Evolutionary conservation across 2,329 filamentous ascomycete genomes (phyloP).

Genomic region (Pseudopyricularia cyperi): DNA sequence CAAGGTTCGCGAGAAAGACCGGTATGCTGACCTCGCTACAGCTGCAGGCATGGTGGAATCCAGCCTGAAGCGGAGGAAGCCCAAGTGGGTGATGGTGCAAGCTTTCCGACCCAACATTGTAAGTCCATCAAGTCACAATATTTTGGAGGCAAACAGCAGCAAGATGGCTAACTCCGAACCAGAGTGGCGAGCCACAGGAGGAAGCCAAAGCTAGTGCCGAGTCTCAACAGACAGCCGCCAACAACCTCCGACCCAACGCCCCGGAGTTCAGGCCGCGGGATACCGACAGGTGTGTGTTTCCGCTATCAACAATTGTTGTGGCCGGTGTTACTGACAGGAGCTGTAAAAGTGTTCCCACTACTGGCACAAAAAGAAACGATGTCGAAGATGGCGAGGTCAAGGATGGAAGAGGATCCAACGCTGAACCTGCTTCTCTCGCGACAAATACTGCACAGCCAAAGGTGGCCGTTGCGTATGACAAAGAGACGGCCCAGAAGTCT

Average conservation of each 20-base stretch:
- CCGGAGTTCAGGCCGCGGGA: slow-evolving; percentile 48
- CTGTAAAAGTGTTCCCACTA: neutral
- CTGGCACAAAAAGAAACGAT: neutral
- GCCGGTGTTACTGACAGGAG: neutral
- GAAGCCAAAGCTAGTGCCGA: slow-evolving; percentile 7
- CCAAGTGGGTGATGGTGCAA: slow-evolving; percentile 61
- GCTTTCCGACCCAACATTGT: slow-evolving; percentile 57
- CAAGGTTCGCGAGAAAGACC: slow-evolving; percentile 45
- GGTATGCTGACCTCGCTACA: slow-evolving; percentile 62
- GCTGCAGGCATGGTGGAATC: slow-evolving; percentile 60
- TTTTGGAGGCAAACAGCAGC: neutral
- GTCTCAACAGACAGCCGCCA: slow-evolving; percentile 8
- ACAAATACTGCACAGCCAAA: slow-evolving; percentile 10
- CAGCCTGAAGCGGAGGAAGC: slow-evolving; percentile 52
- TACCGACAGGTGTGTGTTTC: slow-evolving; percentile 10
- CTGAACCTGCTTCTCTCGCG: slow-evolving; percentile 6
- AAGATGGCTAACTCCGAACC: neutral
- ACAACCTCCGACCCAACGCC: slow-evolving; percentile 41
- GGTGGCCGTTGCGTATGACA: slow-evolving; percentile 7
- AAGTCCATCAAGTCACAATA: slow-evolving; percentile 16
- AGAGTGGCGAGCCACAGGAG: slow-evolving; percentile 6
- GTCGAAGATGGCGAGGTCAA: slow-evolving; percentile 64
- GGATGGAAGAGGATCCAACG: slow-evolving; percentile 32
- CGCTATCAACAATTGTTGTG: neutral
- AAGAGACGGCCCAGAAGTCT: slow-evolving; percentile 9